These are phyloP conservation scores for Isoetes engelmannii DNA, from an alignment of 83 land plant genomes.

Conservation along the genomic window DNA sequence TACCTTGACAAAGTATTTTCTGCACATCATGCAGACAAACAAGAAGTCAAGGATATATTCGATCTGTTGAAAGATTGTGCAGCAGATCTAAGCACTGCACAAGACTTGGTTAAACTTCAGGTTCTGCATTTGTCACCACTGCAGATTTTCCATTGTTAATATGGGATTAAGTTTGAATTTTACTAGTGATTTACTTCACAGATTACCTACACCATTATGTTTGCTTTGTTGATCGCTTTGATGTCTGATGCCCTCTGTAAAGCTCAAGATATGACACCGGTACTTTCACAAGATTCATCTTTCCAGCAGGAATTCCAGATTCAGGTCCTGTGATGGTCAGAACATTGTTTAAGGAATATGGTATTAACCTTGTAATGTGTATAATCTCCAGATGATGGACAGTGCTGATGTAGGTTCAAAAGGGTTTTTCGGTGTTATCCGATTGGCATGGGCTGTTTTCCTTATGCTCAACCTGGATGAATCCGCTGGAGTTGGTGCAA, in stretches of 20 bases:
- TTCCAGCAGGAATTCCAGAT: conserved; percentile 80
- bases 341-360: background rate
- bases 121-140: conserved; percentile 20
- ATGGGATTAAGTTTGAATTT: background rate
- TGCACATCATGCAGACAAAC: conserved; percentile 43
- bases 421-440: conserved; percentile 65
- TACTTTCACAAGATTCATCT: conserved; percentile 48
- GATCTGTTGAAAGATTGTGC: conserved; percentile 63
- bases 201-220: conserved; percentile 70
- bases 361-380: background rate
- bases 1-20: conserved; percentile 9
- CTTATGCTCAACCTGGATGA: conserved; percentile 56
- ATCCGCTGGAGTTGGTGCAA: conserved; percentile 28
- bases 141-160: conserved; percentile 2
- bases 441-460: conserved; percentile 80
- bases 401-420: conserved; percentile 44
- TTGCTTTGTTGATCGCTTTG: conserved; percentile 63
- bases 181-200: conserved; percentile 24
- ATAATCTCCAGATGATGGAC: conserved; percentile 55
- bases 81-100: conserved; percentile 28
- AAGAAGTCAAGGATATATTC: conserved; percentile 76
- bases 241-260: conserved; percentile 86
- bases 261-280: conserved; percentile 50
- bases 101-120: conserved; percentile 57
- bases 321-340: conserved; percentile 34